phyloP scores from a whole-genome alignment of 1,284 basidiomycete species.

The Stygiomarasmius scandens region DNA sequence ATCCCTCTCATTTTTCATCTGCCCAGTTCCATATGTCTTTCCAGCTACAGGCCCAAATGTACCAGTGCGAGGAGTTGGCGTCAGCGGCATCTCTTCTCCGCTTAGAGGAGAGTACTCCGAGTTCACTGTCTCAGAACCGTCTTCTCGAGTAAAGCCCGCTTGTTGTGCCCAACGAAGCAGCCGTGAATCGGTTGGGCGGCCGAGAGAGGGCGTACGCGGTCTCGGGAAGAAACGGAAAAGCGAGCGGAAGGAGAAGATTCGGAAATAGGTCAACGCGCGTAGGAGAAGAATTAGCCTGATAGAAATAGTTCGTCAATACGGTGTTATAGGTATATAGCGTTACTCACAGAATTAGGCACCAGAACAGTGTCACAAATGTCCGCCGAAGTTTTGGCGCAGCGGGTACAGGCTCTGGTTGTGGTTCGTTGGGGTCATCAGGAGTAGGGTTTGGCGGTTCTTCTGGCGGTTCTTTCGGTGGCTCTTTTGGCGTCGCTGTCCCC shows the following conservation, averaged over 20 bases:
- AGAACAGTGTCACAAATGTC: neutral
- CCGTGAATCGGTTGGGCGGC: neutral
- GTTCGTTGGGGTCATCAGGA: neutral
- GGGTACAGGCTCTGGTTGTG: neutral
- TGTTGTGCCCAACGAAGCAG: slow-evolving; percentile 3
- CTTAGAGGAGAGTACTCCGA: neutral
- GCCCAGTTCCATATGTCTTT: neutral
- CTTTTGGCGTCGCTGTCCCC: neutral
- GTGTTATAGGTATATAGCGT: neutral
- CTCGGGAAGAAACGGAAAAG: neutral
- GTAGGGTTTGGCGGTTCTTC: too few species aligned
- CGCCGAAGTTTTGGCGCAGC: neutral
- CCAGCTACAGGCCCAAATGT: neutral
- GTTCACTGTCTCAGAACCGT: neutral
- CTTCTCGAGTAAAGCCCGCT: neutral
- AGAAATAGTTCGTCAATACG: neutral
- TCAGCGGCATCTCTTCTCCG: slow-evolving; percentile 11
- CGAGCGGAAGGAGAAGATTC: neutral
- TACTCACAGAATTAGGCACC: neutral
- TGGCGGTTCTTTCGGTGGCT: neutral
- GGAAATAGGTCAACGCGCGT: neutral
- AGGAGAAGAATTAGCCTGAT: neutral
- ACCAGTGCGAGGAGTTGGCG: slow-evolving; percentile 4
- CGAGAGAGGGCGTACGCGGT: slow-evolving; percentile 13
- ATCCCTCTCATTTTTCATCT: neutral